phyloP scores from a whole-genome alignment of 2,329 filamentous ascomycete species.

The Pseudocercospora fuligena region DNA sequence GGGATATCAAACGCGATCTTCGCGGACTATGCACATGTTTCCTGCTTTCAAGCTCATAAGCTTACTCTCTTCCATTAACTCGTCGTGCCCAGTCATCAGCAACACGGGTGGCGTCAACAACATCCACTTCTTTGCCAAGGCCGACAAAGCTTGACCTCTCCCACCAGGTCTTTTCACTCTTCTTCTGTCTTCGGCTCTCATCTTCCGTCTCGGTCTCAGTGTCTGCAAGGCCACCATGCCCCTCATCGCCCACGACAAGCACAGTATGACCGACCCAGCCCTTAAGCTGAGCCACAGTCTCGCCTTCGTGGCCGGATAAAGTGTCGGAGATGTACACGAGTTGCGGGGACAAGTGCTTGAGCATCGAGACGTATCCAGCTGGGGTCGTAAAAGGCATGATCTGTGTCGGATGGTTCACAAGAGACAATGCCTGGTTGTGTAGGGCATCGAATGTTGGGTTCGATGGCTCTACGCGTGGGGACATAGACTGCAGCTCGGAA shows the following conservation, averaged over 20 bases:
- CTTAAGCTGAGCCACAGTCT: conserved; percentile 69
- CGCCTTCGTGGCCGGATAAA: conserved; percentile 69
- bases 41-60: neutral
- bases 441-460: conserved; percentile 69
- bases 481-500: conserved; percentile 57
- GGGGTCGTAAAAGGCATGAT: conserved; percentile 85
- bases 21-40: conserved; percentile 7
- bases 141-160: conserved; percentile 80
- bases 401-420: conserved; percentile 85
- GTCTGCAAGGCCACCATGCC: conserved; percentile 79
- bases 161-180: conserved; percentile 70
- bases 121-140: conserved; percentile 81
- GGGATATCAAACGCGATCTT: neutral
- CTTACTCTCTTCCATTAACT: conserved; percentile 64
- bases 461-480: conserved; percentile 48
- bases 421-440: conserved; percentile 75
- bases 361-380: conserved; percentile 83
- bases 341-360: conserved; percentile 83
- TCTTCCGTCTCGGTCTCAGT: conserved; percentile 73
- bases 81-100: conserved; percentile 86
- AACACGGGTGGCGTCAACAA: conserved; percentile 81
- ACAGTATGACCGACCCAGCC: conserved; percentile 67
- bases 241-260: conserved; percentile 71
- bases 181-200: conserved; percentile 50
- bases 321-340: conserved; percentile 84